Percentiles rank a stretch among this genome's conserved stretches.
These are phyloP conservation scores for Pseudogymnoascus sp. DNA, from an alignment of 2,329 filamentous ascomycete genomes.

Conservation along the genomic window DNA sequence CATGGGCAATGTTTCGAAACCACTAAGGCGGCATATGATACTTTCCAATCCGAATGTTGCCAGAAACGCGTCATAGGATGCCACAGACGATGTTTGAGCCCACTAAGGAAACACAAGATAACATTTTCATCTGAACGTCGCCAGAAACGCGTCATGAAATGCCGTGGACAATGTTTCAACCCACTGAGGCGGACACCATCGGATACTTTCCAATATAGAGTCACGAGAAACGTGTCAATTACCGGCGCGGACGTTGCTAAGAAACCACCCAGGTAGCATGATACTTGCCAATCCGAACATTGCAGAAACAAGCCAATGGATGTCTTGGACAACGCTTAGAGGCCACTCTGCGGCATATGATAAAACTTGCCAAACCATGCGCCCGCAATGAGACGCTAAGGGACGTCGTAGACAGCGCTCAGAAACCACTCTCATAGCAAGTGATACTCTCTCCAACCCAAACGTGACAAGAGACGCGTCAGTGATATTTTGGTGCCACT, in stretches of 20 bases:
- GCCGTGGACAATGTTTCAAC: neutral
- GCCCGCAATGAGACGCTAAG: neutral
- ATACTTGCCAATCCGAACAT: neutral
- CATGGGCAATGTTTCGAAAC: neutral
- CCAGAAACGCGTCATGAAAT: neutral
- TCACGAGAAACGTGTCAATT: neutral
- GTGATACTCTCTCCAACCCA: neutral
- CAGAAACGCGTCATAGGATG: neutral
- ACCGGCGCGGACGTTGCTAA: neutral
- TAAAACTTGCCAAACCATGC: neutral
- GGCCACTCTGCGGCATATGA: neutral
- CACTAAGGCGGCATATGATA: neutral
- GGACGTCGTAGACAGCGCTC: neutral
- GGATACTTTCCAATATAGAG: neutral
- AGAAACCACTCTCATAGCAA: neutral
- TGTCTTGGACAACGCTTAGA: neutral
- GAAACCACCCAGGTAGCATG: neutral
- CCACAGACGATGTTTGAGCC: neutral
- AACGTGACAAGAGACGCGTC: neutral
- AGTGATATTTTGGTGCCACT: neutral
- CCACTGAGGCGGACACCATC: neutral
- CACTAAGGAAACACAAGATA: neutral
- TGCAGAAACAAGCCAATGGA: neutral
- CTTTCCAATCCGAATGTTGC: neutral
- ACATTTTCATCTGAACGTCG: neutral